Base-by-base conservation (phyloP, 495 filamentous ascomycete species). In the Aspergillus ellipticus region DNA sequence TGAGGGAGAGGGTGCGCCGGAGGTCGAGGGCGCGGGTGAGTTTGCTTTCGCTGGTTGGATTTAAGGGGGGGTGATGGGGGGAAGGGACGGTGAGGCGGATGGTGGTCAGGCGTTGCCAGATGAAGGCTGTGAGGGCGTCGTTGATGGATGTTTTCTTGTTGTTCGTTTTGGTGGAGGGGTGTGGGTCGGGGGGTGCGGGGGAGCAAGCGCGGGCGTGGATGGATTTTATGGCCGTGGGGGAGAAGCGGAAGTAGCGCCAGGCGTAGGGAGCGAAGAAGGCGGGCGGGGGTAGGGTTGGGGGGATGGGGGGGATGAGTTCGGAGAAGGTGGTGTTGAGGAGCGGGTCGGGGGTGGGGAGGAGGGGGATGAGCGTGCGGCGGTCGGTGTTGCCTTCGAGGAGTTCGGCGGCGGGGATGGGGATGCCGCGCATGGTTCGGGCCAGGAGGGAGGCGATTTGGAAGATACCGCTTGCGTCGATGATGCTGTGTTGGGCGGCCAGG, bases 111-210 rank as follows among this genome's bases (percentile, higher is more conserved):
- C 65, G 59, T 53, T 75, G 57, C 76, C 74, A 79, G 53, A 78
- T 59, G 26, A 81, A 79, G 11, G 80, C 78, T 16, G 64, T 79
- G 6, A 85, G 64, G 11, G 75, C 71, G 54, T 85, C 82, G 59
- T 84, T 76, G 6, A 70, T 76, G 6, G 78, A 78, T 39, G 78
- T 47, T 24, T 47, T n/a, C 9, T 1, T 31, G 15, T 29, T 24
- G 3, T 4, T 22, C 16, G 42, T 19, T 21, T 24, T 5, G 42
- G 42, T 42, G n/a, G 15, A 16, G 42, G 6, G 41, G 49, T 39
- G 42, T 64, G 37, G 61, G 41, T 9, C 42, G 49, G 10, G 49
- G 10, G 35, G 16, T 19, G 13, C 31, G 17, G 21, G 20, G 13
- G 41, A 41, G 26, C 51, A 48, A 15, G 60, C 68, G 33, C 66